Evolutionary conservation across 495 filamentous ascomycete species (phyloP).

Genomic region (Diplogelasinospora grovesii): DNA sequence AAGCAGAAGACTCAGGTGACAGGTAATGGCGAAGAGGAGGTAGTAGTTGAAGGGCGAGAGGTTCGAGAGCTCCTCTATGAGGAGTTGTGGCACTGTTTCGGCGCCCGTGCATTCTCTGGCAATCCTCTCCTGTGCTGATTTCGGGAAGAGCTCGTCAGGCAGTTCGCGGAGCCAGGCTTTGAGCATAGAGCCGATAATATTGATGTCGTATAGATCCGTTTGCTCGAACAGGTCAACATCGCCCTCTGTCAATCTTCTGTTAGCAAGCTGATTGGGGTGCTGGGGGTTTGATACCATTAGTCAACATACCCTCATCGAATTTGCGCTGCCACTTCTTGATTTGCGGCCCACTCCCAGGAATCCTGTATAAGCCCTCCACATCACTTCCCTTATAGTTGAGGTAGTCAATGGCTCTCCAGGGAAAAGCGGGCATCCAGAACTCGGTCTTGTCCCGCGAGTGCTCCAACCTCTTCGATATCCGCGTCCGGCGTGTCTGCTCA

Average conservation of each 20-base stretch:
- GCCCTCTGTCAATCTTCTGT: conserved; percentile 48
- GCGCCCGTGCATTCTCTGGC: conserved; percentile 66
- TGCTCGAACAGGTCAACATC: conserved; percentile 84
- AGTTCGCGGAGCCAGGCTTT: conserved; percentile 91
- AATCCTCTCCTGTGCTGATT: conserved; percentile 67
- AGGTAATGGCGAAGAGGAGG: conserved; percentile 90
- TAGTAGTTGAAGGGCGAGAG: conserved; percentile 93
- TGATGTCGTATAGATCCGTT: conserved; percentile 82
- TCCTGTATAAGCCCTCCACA: conserved; percentile 81
- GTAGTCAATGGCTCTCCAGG: conserved; percentile 88
- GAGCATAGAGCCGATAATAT: conserved; percentile 86
- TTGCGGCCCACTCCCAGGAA: conserved; percentile 75
- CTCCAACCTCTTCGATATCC: conserved; percentile 79
- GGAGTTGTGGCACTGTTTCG: conserved; percentile 66
- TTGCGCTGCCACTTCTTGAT: conserved; percentile 82
- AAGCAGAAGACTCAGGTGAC: conserved; percentile 80
- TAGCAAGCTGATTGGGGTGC: conserved; percentile 16
- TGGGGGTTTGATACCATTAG: too few species aligned
- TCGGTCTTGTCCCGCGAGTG: conserved; percentile 86
- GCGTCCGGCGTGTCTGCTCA: conserved; percentile 76
- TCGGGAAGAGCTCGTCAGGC: conserved; percentile 86
- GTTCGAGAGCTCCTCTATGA: conserved; percentile 84
- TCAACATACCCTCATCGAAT: conserved; percentile 67
- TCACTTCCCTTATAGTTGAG: conserved; percentile 86
- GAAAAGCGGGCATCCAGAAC: conserved; percentile 93